These are phyloP conservation scores for Aspergillus sp. DNA, from an alignment of 2,329 filamentous ascomycete genomes.

Conservation along the genomic window DNA sequence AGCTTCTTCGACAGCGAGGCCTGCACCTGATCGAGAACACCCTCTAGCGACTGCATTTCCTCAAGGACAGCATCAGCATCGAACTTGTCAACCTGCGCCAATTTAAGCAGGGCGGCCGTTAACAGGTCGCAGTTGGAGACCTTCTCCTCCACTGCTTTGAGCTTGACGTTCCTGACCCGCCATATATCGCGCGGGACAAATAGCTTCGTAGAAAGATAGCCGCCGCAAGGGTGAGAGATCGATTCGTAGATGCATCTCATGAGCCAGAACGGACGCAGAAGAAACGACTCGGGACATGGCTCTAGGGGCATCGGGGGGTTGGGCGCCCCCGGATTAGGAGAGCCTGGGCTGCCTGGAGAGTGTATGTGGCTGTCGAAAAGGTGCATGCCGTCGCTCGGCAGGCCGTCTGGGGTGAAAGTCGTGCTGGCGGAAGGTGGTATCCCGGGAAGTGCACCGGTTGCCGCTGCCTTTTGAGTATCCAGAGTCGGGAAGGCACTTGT, in stretches of 20 bases:
- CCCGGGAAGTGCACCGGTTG: conserved; percentile 48
- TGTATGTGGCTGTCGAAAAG: conserved; percentile 80
- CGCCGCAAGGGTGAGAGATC: conserved; percentile 79
- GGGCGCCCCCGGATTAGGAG: conserved; percentile 51
- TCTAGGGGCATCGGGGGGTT: conserved; percentile 73
- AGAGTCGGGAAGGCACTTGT: conserved; percentile 55
- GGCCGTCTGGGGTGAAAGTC: conserved; percentile 47
- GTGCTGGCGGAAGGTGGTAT: conserved; percentile 59
- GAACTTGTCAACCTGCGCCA: conserved; percentile 73
- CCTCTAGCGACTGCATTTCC: conserved; percentile 85
- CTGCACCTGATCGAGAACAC: conserved; percentile 78
- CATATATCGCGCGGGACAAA: conserved; percentile 91
- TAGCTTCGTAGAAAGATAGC: conserved; percentile 81
- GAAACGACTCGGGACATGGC: conserved; percentile 77
- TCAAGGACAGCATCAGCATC: conserved; percentile 88
- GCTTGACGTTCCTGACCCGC: conserved; percentile 86
- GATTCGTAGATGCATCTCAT: conserved; percentile 94
- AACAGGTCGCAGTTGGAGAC: conserved; percentile 82
- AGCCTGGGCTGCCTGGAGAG: conserved; percentile 52
- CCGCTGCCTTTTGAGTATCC: conserved; percentile 35
- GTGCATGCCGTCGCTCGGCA: conserved; percentile 59
- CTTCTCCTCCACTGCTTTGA: conserved; percentile 89
- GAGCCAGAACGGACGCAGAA: conserved; percentile 94
- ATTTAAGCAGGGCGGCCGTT: conserved; percentile 76
- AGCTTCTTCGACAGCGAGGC: conserved; percentile 67